Base-by-base conservation (phyloP, 805 yeast genomes). In the Spathaspora arborariae region DNA sequence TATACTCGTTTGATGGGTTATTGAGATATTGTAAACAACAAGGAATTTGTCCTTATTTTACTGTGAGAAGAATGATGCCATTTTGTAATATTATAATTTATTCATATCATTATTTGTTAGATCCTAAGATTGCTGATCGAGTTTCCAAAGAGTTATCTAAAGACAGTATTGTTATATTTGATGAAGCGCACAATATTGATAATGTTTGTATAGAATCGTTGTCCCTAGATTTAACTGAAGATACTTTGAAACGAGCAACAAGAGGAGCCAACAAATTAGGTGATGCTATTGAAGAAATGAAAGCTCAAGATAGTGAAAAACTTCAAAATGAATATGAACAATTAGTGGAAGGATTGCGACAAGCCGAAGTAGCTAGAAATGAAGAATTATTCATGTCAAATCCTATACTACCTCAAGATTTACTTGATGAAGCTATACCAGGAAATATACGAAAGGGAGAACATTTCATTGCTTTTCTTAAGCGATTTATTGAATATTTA, bases 141-240 rank as follows among this genome's bases (percentile, higher is more conserved):
- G 99, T 94, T 18, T 90, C 97, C 4, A 81, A 78, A 52, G 98
- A 94, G 60, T 77, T 94, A 43, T 87, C 96, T 16, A 88, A 90
- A 55, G 98, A 94, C 59, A 80, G 95, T 45, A 94, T 94, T 49
- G 86, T 94, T 51, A 95, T 94, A 35, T 94, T 94, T 62, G 99
- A 94, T 69, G 99, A 94, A 70, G 99, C 99, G 41, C 99, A 94
- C 65, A 94, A 94, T 68, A 94, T 94, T 47, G 99, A 94, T 75
- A 94, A 94, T 74, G 99, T 94, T 47, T 94, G 99, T 71, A 94
- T 94, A 48, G 99, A 94, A 65, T 88, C 98, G 0, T 67, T 94
- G 37, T 88, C 97, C 5, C 76, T 94, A 42, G 98, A 94, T 61
- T 70, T 94, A 52, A 94, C 97, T 0, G 96, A 90, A 56, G 97